Base-by-base conservation (phyloP, 371 early-diverging fungal species). In the Mortierella sp. region DNA sequence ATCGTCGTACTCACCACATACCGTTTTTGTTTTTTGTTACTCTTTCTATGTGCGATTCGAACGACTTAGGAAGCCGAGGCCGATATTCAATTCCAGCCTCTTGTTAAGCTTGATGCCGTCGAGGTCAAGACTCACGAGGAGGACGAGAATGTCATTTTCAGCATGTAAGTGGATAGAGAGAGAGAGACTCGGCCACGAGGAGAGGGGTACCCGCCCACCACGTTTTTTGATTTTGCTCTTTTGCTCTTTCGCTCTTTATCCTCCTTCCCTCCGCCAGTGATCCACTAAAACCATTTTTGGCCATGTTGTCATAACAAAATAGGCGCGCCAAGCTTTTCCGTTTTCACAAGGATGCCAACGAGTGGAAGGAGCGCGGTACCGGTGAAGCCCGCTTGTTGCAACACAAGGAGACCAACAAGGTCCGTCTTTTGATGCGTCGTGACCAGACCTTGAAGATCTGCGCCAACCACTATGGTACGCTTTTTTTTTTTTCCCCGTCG, bases 361-460 rank as follows among this genome's bases (percentile, higher is more conserved):
- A 97, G 82, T 98, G 98, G 98, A 98, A 98, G 88, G 98, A 98
- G 86, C 95, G 98, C 67, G 98, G 98, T 34, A 96, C 96, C 30
- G 98, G 98, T 64, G 98, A 98, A 80, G 94, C 95, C 56, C 93
- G 94, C 83, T 88, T 98, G 54, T 82, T 98, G 72, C 84, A 94
- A 81, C 97, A 98, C 89, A 94, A 93, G 86, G 88, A 88, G 48
- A 84, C 88, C 71, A 85, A 86, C 68, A 95, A 94, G 84, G 82
- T 95, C 73, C 95, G 98, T 71, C 78, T 98, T 48, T 84, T 98
- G 78, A 98, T 98, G 98, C 93, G 98, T 57, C 93, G 98, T 57
- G 98, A 98, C 78, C 96, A 98, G 87, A 97, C 96, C 27, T 91
- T 85, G 81, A 98, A 98, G 90, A 92, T 98, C 64, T 98, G 98